Conservation (phyloP, 2,329 filamentous ascomycete genomes). For the Diaporthe nobilis region DNA sequence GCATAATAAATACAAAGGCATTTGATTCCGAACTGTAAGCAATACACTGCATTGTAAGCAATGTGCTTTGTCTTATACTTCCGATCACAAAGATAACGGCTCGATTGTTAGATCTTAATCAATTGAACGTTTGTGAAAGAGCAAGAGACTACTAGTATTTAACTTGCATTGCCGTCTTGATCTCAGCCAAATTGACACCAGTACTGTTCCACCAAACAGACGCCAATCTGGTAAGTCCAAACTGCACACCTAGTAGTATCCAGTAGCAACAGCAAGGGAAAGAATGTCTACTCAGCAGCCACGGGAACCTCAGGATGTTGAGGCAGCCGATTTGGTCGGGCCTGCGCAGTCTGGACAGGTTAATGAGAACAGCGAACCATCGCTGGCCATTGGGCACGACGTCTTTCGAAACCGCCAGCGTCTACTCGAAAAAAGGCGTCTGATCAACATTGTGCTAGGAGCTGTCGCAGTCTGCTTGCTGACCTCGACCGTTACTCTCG, state of each 20-base stretch:
- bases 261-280: neutral
- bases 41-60: neutral
- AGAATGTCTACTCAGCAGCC: neutral
- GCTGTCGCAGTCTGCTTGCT: neutral
- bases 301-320: neutral
- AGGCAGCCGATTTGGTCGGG: neutral
- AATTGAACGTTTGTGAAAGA: neutral
- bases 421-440: neutral
- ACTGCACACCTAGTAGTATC: neutral
- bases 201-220: neutral
- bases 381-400: neutral
- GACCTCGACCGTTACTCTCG: neutral
- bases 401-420: conserved; percentile 14
- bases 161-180: neutral
- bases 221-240: neutral
- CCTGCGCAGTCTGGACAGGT: neutral
- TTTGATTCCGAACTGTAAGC: neutral
- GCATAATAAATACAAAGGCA: neutral
- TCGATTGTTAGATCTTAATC: neutral
- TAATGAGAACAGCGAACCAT: neutral
- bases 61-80: neutral
- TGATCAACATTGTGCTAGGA: neutral
- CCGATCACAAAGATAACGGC: neutral
- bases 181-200: neutral
- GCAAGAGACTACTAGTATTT: neutral